phyloP scores from a whole-genome alignment of 148 eudicot species.

The Rhododendron molle region DNA sequence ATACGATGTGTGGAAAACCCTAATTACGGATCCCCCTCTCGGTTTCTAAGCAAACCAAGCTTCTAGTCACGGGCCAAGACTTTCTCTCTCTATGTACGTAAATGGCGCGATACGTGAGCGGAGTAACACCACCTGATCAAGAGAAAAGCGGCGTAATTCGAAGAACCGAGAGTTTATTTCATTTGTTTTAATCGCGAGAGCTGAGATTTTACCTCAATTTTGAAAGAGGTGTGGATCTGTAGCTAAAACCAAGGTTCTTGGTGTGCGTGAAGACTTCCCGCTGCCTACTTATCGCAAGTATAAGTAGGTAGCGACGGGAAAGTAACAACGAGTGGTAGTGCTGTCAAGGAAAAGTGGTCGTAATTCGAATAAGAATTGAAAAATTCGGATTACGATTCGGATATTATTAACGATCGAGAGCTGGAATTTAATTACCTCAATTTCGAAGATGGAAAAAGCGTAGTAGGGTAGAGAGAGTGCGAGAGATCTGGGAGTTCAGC shows the following conservation, averaged over 20 bases:
- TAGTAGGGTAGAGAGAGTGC: neutral
- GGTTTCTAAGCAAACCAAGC: too few relatives aligned
- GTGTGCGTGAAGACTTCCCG: too few relatives aligned
- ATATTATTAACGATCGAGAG: neutral
- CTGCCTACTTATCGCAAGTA: neutral
- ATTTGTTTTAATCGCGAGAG: too few relatives aligned
- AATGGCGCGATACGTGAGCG: too few relatives aligned
- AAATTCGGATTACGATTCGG: neutral
- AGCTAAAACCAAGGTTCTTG: neutral
- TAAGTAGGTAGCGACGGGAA: neutral
- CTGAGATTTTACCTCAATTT: neutral
- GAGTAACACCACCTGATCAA: too few relatives aligned
- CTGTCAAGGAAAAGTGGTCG: too few relatives aligned
- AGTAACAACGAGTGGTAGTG: neutral
- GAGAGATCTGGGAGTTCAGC: constrained; percentile 17
- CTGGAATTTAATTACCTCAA: neutral
- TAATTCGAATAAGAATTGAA: neutral
- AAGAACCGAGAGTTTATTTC: constrained; percentile 9
- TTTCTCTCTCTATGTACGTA: neutral
- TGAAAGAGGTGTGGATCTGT: neutral
- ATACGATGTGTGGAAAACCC: constrained; percentile 52
- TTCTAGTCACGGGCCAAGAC: constrained; percentile 27
- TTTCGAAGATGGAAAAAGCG: neutral
- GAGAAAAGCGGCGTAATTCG: neutral
- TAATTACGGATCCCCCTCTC: constrained; percentile 61